Evolutionary conservation across 1,284 basidiomycete species (phyloP).

Genomic region (Rhodotorula glutinis): DNA sequence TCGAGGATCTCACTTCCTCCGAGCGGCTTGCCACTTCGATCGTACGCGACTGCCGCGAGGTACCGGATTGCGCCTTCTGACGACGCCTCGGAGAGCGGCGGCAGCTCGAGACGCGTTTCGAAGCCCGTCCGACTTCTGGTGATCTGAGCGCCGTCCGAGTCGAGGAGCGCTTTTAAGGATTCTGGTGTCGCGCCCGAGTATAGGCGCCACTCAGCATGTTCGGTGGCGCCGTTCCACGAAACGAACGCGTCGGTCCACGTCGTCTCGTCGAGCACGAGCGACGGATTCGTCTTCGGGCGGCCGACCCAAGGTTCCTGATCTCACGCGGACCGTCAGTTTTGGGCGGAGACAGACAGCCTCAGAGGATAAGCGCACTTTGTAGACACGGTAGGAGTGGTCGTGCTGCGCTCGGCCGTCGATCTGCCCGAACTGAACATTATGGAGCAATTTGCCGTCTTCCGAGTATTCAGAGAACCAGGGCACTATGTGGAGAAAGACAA

Average conservation of each 20-base stretch:
- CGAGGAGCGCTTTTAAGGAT: neutral
- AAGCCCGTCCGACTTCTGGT: constrained; percentile 4
- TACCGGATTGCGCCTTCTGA: neutral
- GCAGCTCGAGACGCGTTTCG: constrained; percentile 16
- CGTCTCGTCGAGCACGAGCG: constrained; percentile 22
- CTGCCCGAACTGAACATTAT: constrained; percentile 44
- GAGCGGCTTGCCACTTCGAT: neutral
- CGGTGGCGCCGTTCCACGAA: constrained; percentile 48
- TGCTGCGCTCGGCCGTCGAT: constrained; percentile 17
- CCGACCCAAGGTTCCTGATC: constrained; percentile 39
- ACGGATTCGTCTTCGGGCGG: constrained; percentile 40
- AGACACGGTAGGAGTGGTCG: constrained; percentile 44
- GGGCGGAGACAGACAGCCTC: no score
- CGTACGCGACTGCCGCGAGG: constrained; percentile 12
- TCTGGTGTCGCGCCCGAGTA: constrained; percentile 1
- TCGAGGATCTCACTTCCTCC: constrained; percentile 6
- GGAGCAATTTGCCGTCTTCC: constrained; percentile 40
- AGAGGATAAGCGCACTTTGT: constrained; percentile 14
- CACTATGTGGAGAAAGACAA: neutral
- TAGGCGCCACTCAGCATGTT: constrained; percentile 39
- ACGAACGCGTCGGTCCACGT: constrained; percentile 16
- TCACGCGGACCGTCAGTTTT: neutral
- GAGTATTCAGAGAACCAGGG: constrained; percentile 35
- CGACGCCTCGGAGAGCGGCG: neutral
- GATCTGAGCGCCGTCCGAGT: neutral